Conservation (phyloP, 2,329 filamentous ascomycete genomes). For the Fusarium sp. region DNA sequence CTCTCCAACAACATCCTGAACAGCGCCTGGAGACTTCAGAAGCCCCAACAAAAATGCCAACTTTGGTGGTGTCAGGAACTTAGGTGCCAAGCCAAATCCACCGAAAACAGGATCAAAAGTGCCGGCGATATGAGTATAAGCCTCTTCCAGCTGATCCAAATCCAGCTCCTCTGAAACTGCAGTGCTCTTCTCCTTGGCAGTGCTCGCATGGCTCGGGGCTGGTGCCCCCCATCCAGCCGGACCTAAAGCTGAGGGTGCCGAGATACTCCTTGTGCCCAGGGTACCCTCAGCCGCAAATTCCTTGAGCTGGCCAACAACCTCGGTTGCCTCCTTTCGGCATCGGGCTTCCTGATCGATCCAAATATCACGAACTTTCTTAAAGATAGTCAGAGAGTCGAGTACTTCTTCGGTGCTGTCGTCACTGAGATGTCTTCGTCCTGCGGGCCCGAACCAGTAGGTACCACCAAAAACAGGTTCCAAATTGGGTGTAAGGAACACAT, state of each 20-base stretch:
- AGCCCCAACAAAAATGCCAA: conserved; percentile 83
- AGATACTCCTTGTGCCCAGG: conserved; percentile 58
- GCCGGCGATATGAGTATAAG: conserved; percentile 79
- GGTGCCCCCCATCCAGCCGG: conserved; percentile 46
- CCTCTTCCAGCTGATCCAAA: conserved; percentile 90
- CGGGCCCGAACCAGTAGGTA: conserved; percentile 92
- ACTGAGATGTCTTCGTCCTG: conserved; percentile 55
- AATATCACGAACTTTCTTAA: conserved; percentile 77
- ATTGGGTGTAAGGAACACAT: conserved; percentile 94
- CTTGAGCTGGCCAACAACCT: conserved; percentile 81
- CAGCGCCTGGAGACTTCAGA: conserved; percentile 73
- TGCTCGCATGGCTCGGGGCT: conserved; percentile 40
- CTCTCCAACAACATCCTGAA: conserved; percentile 87
- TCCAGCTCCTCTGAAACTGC: conserved; percentile 76
- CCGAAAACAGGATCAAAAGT: conserved; percentile 84
- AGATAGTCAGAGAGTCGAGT: conserved; percentile 83
- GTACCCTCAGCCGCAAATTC: conserved; percentile 92
- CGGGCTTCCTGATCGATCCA: conserved; percentile 88
- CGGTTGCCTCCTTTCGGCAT: conserved; percentile 83
- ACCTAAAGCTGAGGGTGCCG: conserved; percentile 43
- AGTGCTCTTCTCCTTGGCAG: conserved; percentile 35
- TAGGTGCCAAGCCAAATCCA: conserved; percentile 84
- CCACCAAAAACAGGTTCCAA: conserved; percentile 95
- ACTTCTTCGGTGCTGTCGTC: conserved; percentile 63
- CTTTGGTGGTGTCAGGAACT: conserved; percentile 90